A percentile compares a stretch with the other conserved stretches of the same genome.
These are phyloP conservation scores for Parastagonospora nodorum DNA, from an alignment of 2,329 filamentous ascomycete species.

Conservation along the genomic window DNA sequence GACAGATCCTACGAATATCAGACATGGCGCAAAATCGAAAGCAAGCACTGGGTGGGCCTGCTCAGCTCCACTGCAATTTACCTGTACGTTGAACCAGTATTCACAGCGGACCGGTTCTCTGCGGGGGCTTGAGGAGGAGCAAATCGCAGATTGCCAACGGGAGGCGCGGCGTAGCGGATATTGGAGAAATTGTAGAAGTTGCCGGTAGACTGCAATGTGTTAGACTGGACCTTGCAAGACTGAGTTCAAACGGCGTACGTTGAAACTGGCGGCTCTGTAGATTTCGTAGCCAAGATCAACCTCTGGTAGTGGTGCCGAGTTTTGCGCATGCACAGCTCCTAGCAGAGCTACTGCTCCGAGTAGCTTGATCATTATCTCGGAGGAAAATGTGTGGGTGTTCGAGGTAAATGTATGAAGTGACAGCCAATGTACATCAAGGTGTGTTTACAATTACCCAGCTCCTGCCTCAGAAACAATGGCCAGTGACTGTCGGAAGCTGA, in stretches of 20 bases:
- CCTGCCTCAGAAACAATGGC: background rate
- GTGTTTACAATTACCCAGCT: background rate
- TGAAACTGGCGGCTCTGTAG: constrained; percentile 54
- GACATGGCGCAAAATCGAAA: background rate
- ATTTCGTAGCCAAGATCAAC: constrained; percentile 62
- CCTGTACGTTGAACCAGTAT: constrained; percentile 49
- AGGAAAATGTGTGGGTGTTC: background rate
- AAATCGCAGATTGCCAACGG: constrained; percentile 58
- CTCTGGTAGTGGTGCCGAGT: constrained; percentile 42
- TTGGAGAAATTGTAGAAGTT: constrained; percentile 61
- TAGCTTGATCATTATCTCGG: constrained; percentile 26
- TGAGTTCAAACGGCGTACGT: constrained; percentile 37
- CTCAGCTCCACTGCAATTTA: constrained; percentile 2
- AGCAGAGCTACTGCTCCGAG: constrained; percentile 27
- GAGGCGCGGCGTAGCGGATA: constrained; percentile 61
- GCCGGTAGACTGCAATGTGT: constrained; percentile 36
- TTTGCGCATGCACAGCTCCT: constrained; percentile 29
- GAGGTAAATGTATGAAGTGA: background rate
- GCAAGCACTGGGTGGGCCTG: constrained; percentile 7
- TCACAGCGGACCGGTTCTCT: constrained; percentile 51
- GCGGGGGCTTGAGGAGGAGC: constrained; percentile 52
- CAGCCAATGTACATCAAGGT: too few species aligned
- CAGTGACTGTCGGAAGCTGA: background rate
- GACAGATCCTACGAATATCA: constrained; percentile 32
- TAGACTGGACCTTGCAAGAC: background rate